These are phyloP conservation scores for Pythium coloratum DNA, from an alignment of 352 stramenopile genomes.

Conservation along the genomic window DNA sequence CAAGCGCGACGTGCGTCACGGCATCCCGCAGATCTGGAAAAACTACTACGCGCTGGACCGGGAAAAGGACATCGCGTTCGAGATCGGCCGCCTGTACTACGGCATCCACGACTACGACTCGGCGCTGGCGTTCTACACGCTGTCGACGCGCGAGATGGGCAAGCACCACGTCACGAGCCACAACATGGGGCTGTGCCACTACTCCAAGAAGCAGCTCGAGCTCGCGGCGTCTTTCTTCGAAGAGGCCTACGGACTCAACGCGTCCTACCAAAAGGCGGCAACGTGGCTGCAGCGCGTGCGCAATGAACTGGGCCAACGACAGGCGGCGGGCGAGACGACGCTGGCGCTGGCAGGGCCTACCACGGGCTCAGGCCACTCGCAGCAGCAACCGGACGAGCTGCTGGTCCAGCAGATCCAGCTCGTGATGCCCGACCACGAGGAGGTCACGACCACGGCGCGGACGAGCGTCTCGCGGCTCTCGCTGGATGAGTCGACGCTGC, in stretches of 20 bases:
- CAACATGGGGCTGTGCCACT: slow-evolving; percentile 96
- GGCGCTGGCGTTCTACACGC: slow-evolving; percentile 89
- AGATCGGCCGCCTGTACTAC: slow-evolving; percentile 92
- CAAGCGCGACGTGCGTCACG: slow-evolving; percentile 81
- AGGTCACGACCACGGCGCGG: slow-evolving; percentile 36
- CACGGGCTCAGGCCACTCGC: slow-evolving; percentile 14
- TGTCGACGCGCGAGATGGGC: slow-evolving; percentile 86
- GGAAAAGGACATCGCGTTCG: slow-evolving; percentile 92
- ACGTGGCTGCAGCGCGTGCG: slow-evolving; percentile 83
- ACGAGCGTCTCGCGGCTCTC: slow-evolving; percentile 28
- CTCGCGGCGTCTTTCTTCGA: slow-evolving; percentile 67
- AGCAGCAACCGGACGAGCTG: slow-evolving; percentile 28
- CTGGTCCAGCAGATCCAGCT: slow-evolving; percentile 56
- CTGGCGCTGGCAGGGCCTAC: background rate
- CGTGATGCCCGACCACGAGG: slow-evolving; percentile 49
- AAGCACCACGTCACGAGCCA: slow-evolving; percentile 95
- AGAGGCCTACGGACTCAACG: slow-evolving; percentile 66
- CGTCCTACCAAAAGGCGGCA: slow-evolving; percentile 73
- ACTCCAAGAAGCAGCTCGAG: slow-evolving; percentile 81
- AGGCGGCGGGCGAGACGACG: background rate
- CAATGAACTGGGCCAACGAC: slow-evolving; percentile 42
- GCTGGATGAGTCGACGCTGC: slow-evolving; percentile 20
- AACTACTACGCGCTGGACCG: slow-evolving; percentile 94
- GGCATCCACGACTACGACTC: slow-evolving; percentile 90
- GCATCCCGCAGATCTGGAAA: slow-evolving; percentile 85